Base-by-base conservation (phyloP, 176 grass and related monocot species). In the Oropetium thomaeum region DNA sequence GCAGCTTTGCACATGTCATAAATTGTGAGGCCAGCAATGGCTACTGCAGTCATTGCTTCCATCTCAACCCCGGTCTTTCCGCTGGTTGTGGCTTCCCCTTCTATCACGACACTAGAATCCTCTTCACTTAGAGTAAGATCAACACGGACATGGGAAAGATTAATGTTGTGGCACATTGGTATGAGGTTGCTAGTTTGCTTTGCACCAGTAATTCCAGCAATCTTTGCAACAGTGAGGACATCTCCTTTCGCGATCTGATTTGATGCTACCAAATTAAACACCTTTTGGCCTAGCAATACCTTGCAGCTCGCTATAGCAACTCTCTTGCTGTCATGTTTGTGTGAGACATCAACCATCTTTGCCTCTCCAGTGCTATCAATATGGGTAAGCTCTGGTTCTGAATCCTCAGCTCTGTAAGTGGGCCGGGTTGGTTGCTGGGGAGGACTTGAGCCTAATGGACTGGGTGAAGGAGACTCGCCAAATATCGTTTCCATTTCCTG, bases 1-100 rank as follows among this genome's bases (percentile, higher is more conserved):
- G 84, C 87, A 43, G 87, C 91, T 83, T 99, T 99, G 84, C 96
- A 99, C 91, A 95, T 99, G 60, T 95, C 96, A 68, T 95, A 99
- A 53, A 99, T 69, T 17, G 96, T 95, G 25, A 95, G 91, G 33
- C 96, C 82, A 8, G 96, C 91, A 66, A 99, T 82, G 28, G 91
- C 16, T 53, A 92, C 96, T 32, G 96, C 96, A 59, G 87, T 82
- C 87, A 99, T 83, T 62, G 96, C 96, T 85, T 99, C 91, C 96
- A 99, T 99, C 79, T 99, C 91, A 71, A 92, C 84, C 42, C 91
- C 95, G 0, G 96, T 95, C 79, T 92, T 93, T 30, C 79, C 91
- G 0, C 33, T 87, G 23, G 81, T 90, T 58, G 84, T 65, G 32
- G 87, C 87, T 81, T 95, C 96, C 37, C 89, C 91, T 80, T 99